phyloP scores from a whole-genome alignment of 495 filamentous ascomycete genomes.

The Lepraria neglecta region DNA sequence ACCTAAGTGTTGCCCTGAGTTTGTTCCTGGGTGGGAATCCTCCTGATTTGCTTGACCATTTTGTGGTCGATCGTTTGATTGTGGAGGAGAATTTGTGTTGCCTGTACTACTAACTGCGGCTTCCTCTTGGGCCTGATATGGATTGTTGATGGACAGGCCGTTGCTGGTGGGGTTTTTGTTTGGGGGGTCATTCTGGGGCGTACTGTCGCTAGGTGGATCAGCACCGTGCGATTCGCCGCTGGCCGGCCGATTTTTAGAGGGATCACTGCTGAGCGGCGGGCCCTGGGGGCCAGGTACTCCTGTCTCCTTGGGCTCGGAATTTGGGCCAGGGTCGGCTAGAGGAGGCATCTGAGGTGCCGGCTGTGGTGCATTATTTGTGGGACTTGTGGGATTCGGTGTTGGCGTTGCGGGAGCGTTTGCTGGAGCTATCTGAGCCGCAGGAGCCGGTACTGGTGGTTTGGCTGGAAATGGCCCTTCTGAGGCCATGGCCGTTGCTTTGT shows the following conservation, averaged over 20 bases:
- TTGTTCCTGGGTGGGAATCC: background rate
- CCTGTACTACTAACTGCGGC: background rate
- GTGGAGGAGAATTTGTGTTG: background rate
- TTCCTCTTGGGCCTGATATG: background rate
- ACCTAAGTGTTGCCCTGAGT: background rate
- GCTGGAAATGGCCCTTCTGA: background rate
- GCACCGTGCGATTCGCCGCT: too few species aligned
- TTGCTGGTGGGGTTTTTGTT: too few species aligned
- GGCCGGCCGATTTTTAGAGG: too few species aligned
- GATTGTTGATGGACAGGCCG: too few species aligned
- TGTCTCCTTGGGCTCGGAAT: background rate
- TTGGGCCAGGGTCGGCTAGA: background rate
- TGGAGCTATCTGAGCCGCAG: background rate
- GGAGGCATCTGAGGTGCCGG: background rate
- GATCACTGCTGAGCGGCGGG: background rate
- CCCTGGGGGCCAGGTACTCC: background rate
- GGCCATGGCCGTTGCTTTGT: slow-evolving; percentile 4
- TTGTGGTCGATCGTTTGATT: background rate
- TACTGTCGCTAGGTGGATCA: too few species aligned
- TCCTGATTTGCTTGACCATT: background rate
- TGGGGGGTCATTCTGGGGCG: too few species aligned
- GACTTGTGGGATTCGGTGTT: background rate
- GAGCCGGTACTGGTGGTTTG: background rate
- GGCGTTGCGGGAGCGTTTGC: background rate
- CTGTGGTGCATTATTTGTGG: background rate